A percentile compares a stretch with the other conserved stretches of the same genome.
Conservation (phyloP, 2,329 filamentous ascomycete genomes). For the Hypoxylon sp. region DNA sequence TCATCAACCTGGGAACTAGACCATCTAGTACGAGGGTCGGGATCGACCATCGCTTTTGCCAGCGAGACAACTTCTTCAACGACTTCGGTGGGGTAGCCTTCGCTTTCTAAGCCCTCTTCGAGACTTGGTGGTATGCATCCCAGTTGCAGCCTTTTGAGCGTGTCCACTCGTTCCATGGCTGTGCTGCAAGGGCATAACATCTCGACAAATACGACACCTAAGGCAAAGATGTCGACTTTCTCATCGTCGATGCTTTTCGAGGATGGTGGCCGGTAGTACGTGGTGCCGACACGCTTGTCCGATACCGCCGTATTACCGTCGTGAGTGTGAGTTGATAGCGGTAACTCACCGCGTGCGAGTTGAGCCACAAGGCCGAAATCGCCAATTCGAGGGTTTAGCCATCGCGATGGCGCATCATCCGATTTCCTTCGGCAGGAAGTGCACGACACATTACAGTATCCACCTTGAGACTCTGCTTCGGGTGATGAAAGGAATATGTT, state of each 20-base stretch:
- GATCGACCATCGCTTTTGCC: constrained; percentile 48
- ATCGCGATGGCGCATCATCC: constrained; percentile 50
- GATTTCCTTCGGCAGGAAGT: constrained; percentile 34
- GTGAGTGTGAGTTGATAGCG: constrained; percentile 25
- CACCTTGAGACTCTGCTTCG: constrained; percentile 50
- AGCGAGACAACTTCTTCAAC: constrained; percentile 42
- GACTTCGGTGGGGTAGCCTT: constrained; percentile 44
- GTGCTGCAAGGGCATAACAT: constrained; percentile 69
- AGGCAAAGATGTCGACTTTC: constrained; percentile 72
- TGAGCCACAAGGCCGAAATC: constrained; percentile 76
- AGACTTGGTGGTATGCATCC: constrained; percentile 46
- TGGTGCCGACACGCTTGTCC: constrained; percentile 69
- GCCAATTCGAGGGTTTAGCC: constrained; percentile 73
- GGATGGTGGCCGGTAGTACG: constrained; percentile 71
- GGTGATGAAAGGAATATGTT: constrained; percentile 74
- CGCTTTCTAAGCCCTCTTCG: constrained; percentile 32
- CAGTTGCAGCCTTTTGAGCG: constrained; percentile 49
- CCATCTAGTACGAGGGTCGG: constrained; percentile 47
- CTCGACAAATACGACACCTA: constrained; percentile 74
- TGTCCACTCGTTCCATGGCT: constrained; percentile 62
- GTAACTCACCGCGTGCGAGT: constrained; percentile 59
- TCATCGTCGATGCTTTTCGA: constrained; percentile 59
- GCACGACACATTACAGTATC: constrained; percentile 52
- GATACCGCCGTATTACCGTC: constrained; percentile 32
- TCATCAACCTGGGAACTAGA: constrained; percentile 45